Percentiles rank a stretch among this genome's conserved stretches.
Conservation (phyloP, 148 eudicot genomes). For the Persicaria tinctoria region DNA sequence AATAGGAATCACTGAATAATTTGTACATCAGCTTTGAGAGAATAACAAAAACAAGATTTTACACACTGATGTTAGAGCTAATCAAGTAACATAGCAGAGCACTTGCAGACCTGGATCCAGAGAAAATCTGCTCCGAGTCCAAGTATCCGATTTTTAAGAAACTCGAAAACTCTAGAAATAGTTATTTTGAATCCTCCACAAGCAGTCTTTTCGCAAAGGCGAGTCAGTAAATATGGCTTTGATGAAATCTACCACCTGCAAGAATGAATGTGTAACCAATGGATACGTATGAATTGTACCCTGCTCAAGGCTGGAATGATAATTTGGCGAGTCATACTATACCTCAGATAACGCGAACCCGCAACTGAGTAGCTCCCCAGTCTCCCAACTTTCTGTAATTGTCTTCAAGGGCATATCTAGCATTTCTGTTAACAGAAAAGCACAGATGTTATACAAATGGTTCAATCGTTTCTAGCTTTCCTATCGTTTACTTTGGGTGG, state of each 20-base stretch:
- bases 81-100: background rate
- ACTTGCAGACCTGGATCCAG: background rate
- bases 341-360: slow-evolving; percentile 74
- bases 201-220: slow-evolving; percentile 79
- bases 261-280: background rate
- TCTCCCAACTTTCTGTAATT: slow-evolving; percentile 83
- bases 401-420: slow-evolving; percentile 89
- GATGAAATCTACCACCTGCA: slow-evolving; percentile 89
- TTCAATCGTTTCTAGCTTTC: background rate
- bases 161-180: slow-evolving; percentile 22
- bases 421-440: slow-evolving; percentile 40
- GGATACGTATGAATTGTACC: background rate
- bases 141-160: background rate
- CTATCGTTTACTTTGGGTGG: background rate
- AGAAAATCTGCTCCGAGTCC: background rate
- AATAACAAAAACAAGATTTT: slow-evolving; percentile 1
- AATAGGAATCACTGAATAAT: no score
- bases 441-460: background rate
- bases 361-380: slow-evolving; percentile 71
- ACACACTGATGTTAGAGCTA: background rate
- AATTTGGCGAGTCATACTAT: slow-evolving; percentile 17
- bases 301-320: background rate
- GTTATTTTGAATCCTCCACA: slow-evolving; percentile 66
- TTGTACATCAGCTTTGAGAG: background rate
- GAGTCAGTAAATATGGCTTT: slow-evolving; percentile 93